A percentile compares a stretch with the other conserved stretches of the same genome.
These are phyloP conservation scores for Monascus ruber DNA, from an alignment of 2,329 filamentous ascomycete species.

Conservation along the genomic window DNA sequence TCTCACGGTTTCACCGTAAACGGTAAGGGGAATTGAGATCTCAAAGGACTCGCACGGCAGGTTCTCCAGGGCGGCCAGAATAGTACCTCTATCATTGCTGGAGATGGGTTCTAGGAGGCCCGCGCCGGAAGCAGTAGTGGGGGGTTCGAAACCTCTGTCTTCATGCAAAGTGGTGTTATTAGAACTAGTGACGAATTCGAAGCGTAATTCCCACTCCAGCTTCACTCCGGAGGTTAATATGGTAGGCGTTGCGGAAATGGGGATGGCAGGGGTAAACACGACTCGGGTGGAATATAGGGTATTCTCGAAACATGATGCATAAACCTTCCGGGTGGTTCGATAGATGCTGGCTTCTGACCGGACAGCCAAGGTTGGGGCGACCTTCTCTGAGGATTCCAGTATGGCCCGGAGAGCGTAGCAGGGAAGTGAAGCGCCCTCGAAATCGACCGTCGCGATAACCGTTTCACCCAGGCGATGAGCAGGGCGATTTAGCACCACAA, in stretches of 20 bases:
- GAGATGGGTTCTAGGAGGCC: conserved; percentile 68
- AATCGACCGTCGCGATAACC: conserved; percentile 74
- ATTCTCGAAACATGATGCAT: conserved; percentile 68
- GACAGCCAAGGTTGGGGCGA: conserved; percentile 69
- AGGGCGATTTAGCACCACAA: conserved; percentile 77
- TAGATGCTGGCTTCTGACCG: conserved; percentile 77
- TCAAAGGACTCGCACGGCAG: conserved; percentile 83
- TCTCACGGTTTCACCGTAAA: conserved; percentile 53
- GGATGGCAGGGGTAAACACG: conserved; percentile 74
- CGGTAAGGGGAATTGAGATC: conserved; percentile 68
- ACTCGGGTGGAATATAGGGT: conserved; percentile 69
- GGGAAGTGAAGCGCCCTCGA: conserved; percentile 62
- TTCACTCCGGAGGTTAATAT: conserved; percentile 84
- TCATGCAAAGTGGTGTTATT: conserved; percentile 11
- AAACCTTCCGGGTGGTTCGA: conserved; percentile 71
- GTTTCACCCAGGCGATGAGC: conserved; percentile 83
- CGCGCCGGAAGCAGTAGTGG: conserved; percentile 24
- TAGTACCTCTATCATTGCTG: conserved; percentile 64
- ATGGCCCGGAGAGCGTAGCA: conserved; percentile 78
- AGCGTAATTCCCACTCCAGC: conserved; percentile 75
- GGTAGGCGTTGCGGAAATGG: conserved; percentile 71
- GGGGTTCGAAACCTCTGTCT: conserved; percentile 13
- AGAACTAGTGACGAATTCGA: conserved; percentile 83
- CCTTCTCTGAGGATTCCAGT: conserved; percentile 75
- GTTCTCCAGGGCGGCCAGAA: conserved; percentile 67